Base-by-base conservation (phyloP, 306 rosid genomes). In the Malus orientalis region DNA sequence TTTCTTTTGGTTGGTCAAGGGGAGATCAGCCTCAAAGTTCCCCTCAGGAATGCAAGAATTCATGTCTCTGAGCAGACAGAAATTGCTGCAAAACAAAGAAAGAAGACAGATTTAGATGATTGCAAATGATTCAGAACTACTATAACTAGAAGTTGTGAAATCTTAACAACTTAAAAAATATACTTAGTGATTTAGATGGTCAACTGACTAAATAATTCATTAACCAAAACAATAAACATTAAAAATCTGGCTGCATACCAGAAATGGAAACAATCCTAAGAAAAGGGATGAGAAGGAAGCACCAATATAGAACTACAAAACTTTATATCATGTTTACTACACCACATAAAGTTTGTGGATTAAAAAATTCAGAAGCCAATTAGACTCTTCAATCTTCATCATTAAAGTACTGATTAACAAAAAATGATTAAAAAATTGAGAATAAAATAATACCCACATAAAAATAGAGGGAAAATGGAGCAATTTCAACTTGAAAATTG, bases 1-100 rank as follows among this genome's bases (percentile, higher is more conserved):
- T 67, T 81, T 93, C 89, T 84, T 90, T 75, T 81, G 96, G 76
- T 75, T 85, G 83, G 73, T 73, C 73, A 80, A 33, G 73, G 80
- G 79, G 16, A 76, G 74, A 76, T 80, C 89, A 69, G 81, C 84
- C 85, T 85, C 96, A 80, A 84, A 89, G 84, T 83, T 87, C 91
- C 91, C 87, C 78, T 84, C 86, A 69, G 92, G 85, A 77, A 82
- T 72, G 70, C 77, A 84, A 81, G 74, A 69, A 47, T 82, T 90
- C 97, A 93, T 93, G 81, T 85, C 86, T 78, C 81, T 15, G 19
- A 84, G 67, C 76, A 74, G 74, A 80, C 71, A 71, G 74, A 49
- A 53, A 51, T 73, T 77, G 81, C 92, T 86, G 87, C 58, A 59
- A 40, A 81, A 77, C 58, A 81, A 71, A 64, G 67, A 73, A 63